These are phyloP conservation scores for Trichopus zeylanicus DNA, from an alignment of 116 monocot species.

Conservation along the genomic window DNA sequence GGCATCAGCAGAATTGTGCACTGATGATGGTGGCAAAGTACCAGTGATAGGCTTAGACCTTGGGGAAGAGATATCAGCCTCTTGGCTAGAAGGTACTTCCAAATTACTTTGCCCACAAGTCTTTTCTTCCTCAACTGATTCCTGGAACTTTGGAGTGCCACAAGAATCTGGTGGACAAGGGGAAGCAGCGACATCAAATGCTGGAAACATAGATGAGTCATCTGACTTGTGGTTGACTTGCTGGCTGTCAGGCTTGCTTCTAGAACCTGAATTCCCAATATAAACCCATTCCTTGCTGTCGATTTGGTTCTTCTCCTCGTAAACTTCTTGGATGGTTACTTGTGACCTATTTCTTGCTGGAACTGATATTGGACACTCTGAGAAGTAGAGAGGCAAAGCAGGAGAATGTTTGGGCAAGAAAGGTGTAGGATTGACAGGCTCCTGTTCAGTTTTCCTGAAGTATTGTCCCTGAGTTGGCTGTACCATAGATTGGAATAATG, in stretches of 20 bases:
- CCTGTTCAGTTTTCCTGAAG: slow-evolving; percentile 8
- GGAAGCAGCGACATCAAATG: not conserved
- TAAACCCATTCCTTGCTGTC: slow-evolving; percentile 12
- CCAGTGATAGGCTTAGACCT: too few species aligned
- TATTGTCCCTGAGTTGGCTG: slow-evolving; percentile 18
- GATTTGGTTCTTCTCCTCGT: slow-evolving; percentile 13
- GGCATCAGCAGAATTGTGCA: slow-evolving; percentile 3
- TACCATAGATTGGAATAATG: slow-evolving; percentile 10
- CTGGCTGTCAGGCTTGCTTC: not conserved
- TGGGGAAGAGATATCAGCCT: too few species aligned
- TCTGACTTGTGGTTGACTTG: slow-evolving; percentile 6
- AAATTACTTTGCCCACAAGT: not conserved
- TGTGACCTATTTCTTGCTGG: slow-evolving; percentile 12
- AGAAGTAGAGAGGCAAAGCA: slow-evolving; percentile 11
- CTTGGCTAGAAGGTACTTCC: not conserved
- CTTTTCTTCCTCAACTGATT: not conserved
- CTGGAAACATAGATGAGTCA: not conserved
- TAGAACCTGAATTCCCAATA: slow-evolving; percentile 4
- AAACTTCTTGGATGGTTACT: slow-evolving; percentile 27
- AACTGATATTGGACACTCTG: slow-evolving; percentile 13
- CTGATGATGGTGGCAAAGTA: not conserved
- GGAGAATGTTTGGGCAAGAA: slow-evolving; percentile 9
- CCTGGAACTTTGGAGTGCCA: slow-evolving; percentile 1
- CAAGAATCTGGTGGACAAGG: not conserved
- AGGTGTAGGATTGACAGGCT: slow-evolving; percentile 9